phyloP scores from a whole-genome alignment of 2,329 filamentous ascomycete genomes.

The Claviceps sp. region DNA sequence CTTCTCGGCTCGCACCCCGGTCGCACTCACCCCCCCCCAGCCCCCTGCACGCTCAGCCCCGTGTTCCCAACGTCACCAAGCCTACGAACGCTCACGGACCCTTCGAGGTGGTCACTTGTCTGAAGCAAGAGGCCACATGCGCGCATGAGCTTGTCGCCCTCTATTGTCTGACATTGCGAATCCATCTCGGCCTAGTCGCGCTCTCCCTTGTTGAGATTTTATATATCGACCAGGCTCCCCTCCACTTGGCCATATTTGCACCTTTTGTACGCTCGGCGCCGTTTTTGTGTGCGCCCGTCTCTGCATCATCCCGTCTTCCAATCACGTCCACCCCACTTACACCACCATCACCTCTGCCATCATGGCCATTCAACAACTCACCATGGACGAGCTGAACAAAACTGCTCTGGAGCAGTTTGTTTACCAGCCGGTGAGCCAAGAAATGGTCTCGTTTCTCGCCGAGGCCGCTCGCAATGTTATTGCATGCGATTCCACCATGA shows the following conservation, averaged over 20 bases:
- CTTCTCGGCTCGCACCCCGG: slow-evolving; percentile 3
- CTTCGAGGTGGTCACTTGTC: slow-evolving; percentile 16
- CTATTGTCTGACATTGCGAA: slow-evolving; percentile 10
- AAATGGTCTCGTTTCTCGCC: slow-evolving; percentile 70
- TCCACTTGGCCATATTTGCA: neutral
- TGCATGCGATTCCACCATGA: slow-evolving; percentile 54
- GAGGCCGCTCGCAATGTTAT: slow-evolving; percentile 65
- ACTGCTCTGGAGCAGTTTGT: slow-evolving; percentile 69
- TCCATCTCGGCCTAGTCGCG: slow-evolving; percentile 6
- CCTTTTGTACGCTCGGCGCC: neutral
- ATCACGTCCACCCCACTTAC: neutral
- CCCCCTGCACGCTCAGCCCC: slow-evolving; percentile 25
- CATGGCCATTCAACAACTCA: slow-evolving; percentile 37
- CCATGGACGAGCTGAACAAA: slow-evolving; percentile 49
- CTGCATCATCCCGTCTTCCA: neutral
- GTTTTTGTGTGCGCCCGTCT: neutral
- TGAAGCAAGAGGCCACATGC: slow-evolving; percentile 16
- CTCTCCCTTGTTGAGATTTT: slow-evolving; percentile 8
- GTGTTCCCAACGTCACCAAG: slow-evolving; percentile 28
- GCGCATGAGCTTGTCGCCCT: slow-evolving; percentile 12
- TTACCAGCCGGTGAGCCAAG: slow-evolving; percentile 57
- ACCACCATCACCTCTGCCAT: slow-evolving; percentile 8
- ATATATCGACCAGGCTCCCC: slow-evolving; percentile 3
- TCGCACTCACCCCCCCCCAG: neutral
- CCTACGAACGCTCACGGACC: slow-evolving; percentile 22